Evolutionary conservation across 1,139 yeast genomes (phyloP).

Genomic region (Lodderomyces pseudojiufengensis): DNA sequence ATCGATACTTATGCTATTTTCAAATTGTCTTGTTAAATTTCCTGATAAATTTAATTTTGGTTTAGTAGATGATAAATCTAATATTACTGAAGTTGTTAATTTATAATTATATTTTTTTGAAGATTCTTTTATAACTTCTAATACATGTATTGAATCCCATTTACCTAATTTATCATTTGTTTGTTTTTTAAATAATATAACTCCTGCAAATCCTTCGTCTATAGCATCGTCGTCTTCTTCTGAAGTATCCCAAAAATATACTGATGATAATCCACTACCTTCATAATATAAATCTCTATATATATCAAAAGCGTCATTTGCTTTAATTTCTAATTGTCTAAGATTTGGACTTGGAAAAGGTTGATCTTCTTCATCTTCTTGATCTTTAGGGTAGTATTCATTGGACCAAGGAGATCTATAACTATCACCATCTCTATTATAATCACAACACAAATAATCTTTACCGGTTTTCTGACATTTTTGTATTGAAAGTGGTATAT

Average conservation of each 20-base stretch:
- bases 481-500: slow-evolving; percentile 67
- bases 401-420: slow-evolving; percentile 92
- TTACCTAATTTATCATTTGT: slow-evolving; percentile 51
- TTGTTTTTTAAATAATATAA: slow-evolving; percentile 75
- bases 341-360: slow-evolving; percentile 69
- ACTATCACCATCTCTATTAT: slow-evolving; percentile 91
- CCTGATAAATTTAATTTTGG: slow-evolving; percentile 62
- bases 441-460: slow-evolving; percentile 82
- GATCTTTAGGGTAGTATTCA: slow-evolving; percentile 60
- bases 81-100: slow-evolving; percentile 82
- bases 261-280: slow-evolving; percentile 82
- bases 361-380: slow-evolving; percentile 43
- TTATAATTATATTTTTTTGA: slow-evolving; percentile 56
- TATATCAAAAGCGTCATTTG: slow-evolving; percentile 89
- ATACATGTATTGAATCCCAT: slow-evolving; percentile 94
- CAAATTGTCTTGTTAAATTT: slow-evolving; percentile 78
- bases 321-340: slow-evolving; percentile 71
- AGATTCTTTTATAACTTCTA: slow-evolving; percentile 62
- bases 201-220: slow-evolving; percentile 75
- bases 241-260: slow-evolving; percentile 84
- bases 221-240: slow-evolving; percentile 39
- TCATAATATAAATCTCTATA: slow-evolving; percentile 93
- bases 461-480: slow-evolving; percentile 61
- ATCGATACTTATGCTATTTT: slow-evolving; percentile 40
- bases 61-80: slow-evolving; percentile 58